Conservation (phyloP, 2,329 filamentous ascomycete species). For the Sporothrix variecibatus region DNA sequence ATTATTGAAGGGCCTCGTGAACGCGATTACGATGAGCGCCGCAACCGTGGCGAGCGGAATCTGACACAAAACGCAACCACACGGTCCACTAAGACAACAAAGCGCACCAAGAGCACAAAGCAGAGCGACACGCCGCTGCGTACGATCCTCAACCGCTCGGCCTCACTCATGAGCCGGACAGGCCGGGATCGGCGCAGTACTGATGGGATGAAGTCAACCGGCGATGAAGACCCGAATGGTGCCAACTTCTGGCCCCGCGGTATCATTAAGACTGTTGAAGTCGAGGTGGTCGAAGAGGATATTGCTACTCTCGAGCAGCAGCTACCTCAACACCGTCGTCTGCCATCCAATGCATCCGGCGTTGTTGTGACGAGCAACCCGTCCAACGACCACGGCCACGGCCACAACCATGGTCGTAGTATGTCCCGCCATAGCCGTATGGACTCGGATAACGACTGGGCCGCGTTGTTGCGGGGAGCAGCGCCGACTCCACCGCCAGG, state of each 20-base stretch:
- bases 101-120: background rate
- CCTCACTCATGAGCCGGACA: background rate
- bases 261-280: conserved; percentile 44
- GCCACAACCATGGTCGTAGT: background rate
- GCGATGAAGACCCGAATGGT: background rate
- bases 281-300: conserved; percentile 41
- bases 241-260: conserved; percentile 38
- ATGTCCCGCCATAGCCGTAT: conserved; percentile 20
- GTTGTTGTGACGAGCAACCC: background rate
- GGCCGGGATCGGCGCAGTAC: background rate
- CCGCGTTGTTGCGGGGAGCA: conserved; percentile 33
- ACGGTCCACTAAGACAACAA: background rate
- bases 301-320: conserved; percentile 34
- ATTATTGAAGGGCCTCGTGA: conserved; percentile 35
- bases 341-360: background rate
- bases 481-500: conserved; percentile 29
- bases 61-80: background rate
- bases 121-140: conserved; percentile 11
- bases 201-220: background rate
- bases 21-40: conserved; percentile 29
- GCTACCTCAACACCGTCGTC: background rate
- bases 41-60: background rate
- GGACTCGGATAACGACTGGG: conserved; percentile 36
- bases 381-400: background rate
- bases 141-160: background rate